Evolutionary conservation across 2,329 filamentous ascomycete genomes (phyloP).

Genomic region (Zasmidium citrigriseum): DNA sequence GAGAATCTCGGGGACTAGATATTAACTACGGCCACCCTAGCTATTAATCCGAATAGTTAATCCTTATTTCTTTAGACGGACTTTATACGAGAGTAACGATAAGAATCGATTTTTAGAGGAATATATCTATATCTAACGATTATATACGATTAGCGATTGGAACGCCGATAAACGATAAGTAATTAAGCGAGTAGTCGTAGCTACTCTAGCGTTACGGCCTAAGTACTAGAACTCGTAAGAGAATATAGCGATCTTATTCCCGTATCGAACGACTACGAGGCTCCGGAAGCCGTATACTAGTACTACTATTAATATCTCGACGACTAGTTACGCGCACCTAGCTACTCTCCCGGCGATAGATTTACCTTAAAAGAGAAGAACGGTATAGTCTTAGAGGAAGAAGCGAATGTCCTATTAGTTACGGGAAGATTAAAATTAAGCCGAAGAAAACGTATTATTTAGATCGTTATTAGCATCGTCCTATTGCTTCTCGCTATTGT

Average conservation of each 20-base stretch:
- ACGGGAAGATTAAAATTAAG: not conserved
- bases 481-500: conserved; percentile 11
- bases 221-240: conserved; percentile 5
- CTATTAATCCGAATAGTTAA: too few relatives aligned
- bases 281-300: not conserved
- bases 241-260: conserved; percentile 3
- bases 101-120: too few relatives aligned
- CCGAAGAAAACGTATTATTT: conserved; percentile 8
- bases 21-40: too few relatives aligned
- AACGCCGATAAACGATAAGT: too few relatives aligned
- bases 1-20: too few relatives aligned
- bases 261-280: conserved; percentile 1
- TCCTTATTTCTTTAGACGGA: too few relatives aligned
- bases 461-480: conserved; percentile 8
- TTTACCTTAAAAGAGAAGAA: not conserved
- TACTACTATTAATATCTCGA: not conserved
- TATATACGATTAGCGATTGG: too few relatives aligned
- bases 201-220: not conserved
- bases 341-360: not conserved
- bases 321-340: not conserved
- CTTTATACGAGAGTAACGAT: too few relatives aligned
- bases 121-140: too few relatives aligned
- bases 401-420: not conserved
- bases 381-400: not conserved
- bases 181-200: too few relatives aligned